These are phyloP conservation scores for Arachis stenosperma DNA, from an alignment of 306 rosid species.

Conservation along the genomic window DNA sequence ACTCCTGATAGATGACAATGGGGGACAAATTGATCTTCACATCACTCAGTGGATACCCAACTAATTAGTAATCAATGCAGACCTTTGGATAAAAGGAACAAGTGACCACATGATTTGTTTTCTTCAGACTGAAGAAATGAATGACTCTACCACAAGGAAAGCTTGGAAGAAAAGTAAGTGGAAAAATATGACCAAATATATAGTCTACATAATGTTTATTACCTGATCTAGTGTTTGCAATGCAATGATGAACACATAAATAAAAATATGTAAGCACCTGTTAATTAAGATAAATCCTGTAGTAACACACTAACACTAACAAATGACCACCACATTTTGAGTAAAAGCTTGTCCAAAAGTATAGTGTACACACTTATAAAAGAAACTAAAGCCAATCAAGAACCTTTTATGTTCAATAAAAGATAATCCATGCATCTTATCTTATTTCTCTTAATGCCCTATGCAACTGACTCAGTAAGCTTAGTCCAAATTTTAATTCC, in stretches of 20 bases:
- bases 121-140: neutral
- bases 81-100: conserved; percentile 18
- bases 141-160: conserved; percentile 28
- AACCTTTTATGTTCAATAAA: conserved; percentile 19
- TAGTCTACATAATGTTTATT: conserved; percentile 7
- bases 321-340: conserved; percentile 5
- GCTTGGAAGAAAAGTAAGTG: conserved; percentile 24
- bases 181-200: conserved; percentile 1
- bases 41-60: conserved; percentile 2
- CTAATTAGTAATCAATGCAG: conserved; percentile 10
- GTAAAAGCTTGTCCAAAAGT: conserved; percentile 11
- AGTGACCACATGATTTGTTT: neutral
- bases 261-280: neutral
- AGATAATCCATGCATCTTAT: conserved; percentile 21
- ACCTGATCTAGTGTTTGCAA: conserved; percentile 6
- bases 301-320: conserved; percentile 9
- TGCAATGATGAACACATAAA: conserved; percentile 15
- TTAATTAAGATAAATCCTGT: conserved; percentile 24
- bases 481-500: conserved; percentile 37
- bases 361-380: conserved; percentile 8
- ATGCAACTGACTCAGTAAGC: conserved; percentile 34
- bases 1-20: conserved; percentile 45
- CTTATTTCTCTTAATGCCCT: conserved; percentile 13
- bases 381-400: neutral
- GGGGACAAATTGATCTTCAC: neutral